phyloP scores from a whole-genome alignment of 169 alveolate species.

The Plasmodium blacklocki region DNA sequence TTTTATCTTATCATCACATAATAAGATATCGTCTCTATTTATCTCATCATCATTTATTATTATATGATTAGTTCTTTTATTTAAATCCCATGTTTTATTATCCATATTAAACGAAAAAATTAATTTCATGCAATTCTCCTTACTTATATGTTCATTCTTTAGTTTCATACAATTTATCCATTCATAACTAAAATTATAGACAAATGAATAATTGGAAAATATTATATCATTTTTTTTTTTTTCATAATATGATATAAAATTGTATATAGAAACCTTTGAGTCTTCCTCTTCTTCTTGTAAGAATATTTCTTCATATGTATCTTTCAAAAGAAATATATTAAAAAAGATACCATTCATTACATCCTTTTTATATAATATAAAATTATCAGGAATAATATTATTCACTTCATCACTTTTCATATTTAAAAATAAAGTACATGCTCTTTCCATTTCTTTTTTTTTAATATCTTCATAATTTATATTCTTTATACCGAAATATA shows the following conservation, averaged over 20 bases:
- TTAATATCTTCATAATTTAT: slow-evolving; percentile 32
- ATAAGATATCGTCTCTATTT: not conserved
- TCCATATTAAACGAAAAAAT: slow-evolving; percentile 1
- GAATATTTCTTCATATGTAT: slow-evolving; percentile 5
- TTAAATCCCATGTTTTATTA: not conserved
- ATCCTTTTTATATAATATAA: slow-evolving; percentile 39
- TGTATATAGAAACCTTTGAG: slow-evolving; percentile 8
- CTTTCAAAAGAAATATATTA: slow-evolving; percentile 29
- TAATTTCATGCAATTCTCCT: slow-evolving; percentile 5
- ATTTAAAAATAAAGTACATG: slow-evolving; percentile 44
- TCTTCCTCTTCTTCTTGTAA: not conserved
- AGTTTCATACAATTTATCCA: slow-evolving; percentile 64
- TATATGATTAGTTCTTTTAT: not conserved
- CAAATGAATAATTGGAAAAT: slow-evolving; percentile 40
- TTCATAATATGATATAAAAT: slow-evolving; percentile 39
- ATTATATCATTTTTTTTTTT: slow-evolving; percentile 7
- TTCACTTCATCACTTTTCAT: slow-evolving; percentile 8
- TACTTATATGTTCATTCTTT: slow-evolving; percentile 11
- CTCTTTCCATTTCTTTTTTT: slow-evolving; percentile 64
- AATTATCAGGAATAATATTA: slow-evolving; percentile 53
- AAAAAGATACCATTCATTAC: slow-evolving; percentile 33
- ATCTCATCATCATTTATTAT: not conserved
- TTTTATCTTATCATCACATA: not conserved
- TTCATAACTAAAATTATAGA: slow-evolving; percentile 50
- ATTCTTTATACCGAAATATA: slow-evolving; percentile 63